Conservation (phyloP, 257 asterid species). For the Oldenlandia corymbosa region DNA sequence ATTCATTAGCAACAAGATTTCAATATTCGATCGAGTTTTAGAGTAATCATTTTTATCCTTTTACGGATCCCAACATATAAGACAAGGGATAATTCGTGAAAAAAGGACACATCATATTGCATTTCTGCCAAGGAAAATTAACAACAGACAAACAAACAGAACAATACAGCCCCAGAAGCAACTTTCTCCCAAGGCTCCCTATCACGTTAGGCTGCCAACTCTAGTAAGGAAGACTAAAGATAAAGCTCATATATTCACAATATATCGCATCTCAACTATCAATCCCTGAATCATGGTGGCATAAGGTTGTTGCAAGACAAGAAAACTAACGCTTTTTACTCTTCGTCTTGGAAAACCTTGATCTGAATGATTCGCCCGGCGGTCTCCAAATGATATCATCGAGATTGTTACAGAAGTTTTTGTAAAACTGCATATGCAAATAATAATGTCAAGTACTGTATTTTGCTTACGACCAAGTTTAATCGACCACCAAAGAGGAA, state of each 20-base stretch:
- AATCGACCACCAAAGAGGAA: not conserved
- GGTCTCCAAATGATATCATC: slow-evolving; percentile 91
- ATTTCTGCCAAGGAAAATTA: not conserved
- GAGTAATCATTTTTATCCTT: too few species aligned
- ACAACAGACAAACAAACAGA: not conserved
- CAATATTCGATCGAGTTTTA: not conserved
- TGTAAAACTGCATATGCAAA: slow-evolving; percentile 75
- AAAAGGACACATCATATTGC: not conserved
- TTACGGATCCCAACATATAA: too few species aligned
- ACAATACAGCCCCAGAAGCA: slow-evolving; percentile 1
- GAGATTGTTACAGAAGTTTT: slow-evolving; percentile 76
- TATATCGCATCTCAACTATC: not conserved
- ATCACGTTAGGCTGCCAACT: not conserved
- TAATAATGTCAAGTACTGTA: not conserved
- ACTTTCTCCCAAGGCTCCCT: not conserved
- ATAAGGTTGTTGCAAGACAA: not conserved
- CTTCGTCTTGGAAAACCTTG: slow-evolving; percentile 44
- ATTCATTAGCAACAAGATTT: not conserved
- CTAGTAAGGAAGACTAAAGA: not conserved
- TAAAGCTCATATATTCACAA: not conserved
- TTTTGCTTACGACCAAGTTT: not conserved
- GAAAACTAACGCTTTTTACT: slow-evolving; percentile 44
- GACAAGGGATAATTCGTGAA: too few species aligned
- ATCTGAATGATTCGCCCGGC: slow-evolving; percentile 51
- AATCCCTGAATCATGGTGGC: not conserved